These are phyloP conservation scores for Talaromyces thailandensis DNA, from an alignment of 495 filamentous ascomycete genomes.

Conservation along the genomic window DNA sequence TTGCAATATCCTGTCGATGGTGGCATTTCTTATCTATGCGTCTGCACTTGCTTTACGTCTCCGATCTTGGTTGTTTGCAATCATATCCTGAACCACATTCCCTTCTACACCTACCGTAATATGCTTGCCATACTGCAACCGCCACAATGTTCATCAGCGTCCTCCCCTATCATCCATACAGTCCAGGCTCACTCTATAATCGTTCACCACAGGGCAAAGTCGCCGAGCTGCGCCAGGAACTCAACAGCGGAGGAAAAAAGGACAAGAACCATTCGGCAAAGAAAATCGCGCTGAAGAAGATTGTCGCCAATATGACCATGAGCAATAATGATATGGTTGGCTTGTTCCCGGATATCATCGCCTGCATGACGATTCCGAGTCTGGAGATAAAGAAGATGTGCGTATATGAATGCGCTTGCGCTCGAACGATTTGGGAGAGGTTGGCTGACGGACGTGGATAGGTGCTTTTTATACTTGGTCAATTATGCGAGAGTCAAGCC, in stretches of 20 bases:
- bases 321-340: constrained; percentile 99
- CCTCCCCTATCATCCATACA: constrained; percentile 18
- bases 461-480: constrained; percentile 96
- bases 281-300: constrained; percentile 99
- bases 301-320: constrained; percentile 99
- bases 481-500: constrained; percentile 95
- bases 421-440: not conserved
- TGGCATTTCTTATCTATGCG: not conserved
- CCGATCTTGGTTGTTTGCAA: not conserved
- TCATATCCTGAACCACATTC: not conserved
- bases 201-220: constrained; percentile 81
- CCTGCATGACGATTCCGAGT: constrained; percentile 86
- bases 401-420: constrained; percentile 15
- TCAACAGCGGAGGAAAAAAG: constrained; percentile 90
- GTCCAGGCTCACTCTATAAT: constrained; percentile 31
- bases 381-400: constrained; percentile 99
- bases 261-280: constrained; percentile 96
- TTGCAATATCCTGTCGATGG: not conserved
- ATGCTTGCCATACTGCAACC: not conserved
- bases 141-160: constrained; percentile 25
- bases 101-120: not conserved
- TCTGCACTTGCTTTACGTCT: not conserved
- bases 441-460: constrained; percentile 27
- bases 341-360: constrained; percentile 89
- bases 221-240: constrained; percentile 88